Conservation (phyloP, 2,329 filamentous ascomycete genomes). For the Ascochyta rabiei region DNA sequence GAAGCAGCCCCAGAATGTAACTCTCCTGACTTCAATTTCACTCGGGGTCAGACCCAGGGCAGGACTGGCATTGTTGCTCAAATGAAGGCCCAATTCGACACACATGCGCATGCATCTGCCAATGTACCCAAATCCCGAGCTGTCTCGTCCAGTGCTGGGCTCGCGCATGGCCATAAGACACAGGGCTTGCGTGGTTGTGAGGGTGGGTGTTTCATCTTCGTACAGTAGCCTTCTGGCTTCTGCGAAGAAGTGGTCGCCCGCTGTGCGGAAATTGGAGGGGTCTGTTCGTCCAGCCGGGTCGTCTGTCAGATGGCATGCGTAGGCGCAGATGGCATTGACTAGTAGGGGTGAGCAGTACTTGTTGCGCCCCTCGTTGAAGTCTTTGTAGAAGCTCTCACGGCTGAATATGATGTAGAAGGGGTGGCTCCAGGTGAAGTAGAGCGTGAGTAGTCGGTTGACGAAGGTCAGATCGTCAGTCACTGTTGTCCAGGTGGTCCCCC, state of each 20-base stretch:
- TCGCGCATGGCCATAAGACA: slow-evolving; percentile 78
- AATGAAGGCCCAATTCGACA: slow-evolving; percentile 73
- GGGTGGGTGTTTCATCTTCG: slow-evolving; percentile 62
- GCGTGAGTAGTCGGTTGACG: slow-evolving; percentile 66
- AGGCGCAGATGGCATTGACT: slow-evolving; percentile 68
- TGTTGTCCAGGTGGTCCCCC: slow-evolving; percentile 60
- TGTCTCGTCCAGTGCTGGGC: slow-evolving; percentile 73
- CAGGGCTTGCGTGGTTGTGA: slow-evolving; percentile 76
- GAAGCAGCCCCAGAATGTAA: slow-evolving; percentile 62
- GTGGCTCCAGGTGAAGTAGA: slow-evolving; percentile 76
- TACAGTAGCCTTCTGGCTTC: slow-evolving; percentile 68
- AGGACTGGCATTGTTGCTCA: slow-evolving; percentile 47
- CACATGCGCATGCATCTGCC: slow-evolving; percentile 75
- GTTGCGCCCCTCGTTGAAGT: slow-evolving; percentile 65
- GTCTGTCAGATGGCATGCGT: slow-evolving; percentile 72
- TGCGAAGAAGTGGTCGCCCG: slow-evolving; percentile 76
- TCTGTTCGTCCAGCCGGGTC: slow-evolving; percentile 68
- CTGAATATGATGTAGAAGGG: slow-evolving; percentile 75
- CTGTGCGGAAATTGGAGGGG: slow-evolving; percentile 66
- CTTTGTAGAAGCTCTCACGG: slow-evolving; percentile 71
- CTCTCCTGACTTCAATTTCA: slow-evolving; percentile 57
- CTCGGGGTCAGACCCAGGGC: slow-evolving; percentile 42
- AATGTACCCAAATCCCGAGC: slow-evolving; percentile 73
- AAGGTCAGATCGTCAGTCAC: slow-evolving; percentile 64
- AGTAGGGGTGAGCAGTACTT: slow-evolving; percentile 72